Conservation (phyloP, 208 protist species). For the Leishmania arabica region DNA sequence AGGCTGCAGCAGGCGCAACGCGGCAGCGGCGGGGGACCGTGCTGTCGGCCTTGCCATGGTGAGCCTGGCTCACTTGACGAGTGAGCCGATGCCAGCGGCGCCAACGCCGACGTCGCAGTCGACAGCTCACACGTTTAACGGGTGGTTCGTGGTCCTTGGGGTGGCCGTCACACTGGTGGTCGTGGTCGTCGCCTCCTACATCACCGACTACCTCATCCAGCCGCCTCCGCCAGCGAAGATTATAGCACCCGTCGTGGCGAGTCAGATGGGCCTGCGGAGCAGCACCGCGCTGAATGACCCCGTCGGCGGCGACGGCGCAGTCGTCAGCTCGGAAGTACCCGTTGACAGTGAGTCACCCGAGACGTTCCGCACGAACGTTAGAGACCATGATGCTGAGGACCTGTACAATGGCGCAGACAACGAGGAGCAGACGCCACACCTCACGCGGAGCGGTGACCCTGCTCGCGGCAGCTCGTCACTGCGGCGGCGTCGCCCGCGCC, state of each 20-base stretch:
- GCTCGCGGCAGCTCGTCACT: slow-evolving; percentile 5
- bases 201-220: slow-evolving; percentile 67
- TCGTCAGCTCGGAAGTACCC: not conserved
- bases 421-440: slow-evolving; percentile 1
- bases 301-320: not conserved
- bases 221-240: slow-evolving; percentile 48
- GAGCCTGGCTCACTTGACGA: slow-evolving; percentile 16
- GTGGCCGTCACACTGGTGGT: slow-evolving; percentile 44
- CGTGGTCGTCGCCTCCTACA: slow-evolving; percentile 37
- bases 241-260: slow-evolving; percentile 25
- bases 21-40: not conserved
- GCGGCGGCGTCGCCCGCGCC: slow-evolving; percentile 1
- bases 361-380: slow-evolving; percentile 2
- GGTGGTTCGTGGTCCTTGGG: slow-evolving; percentile 43
- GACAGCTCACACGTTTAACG: slow-evolving; percentile 3
- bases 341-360: not conserved
- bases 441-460: slow-evolving; percentile 1
- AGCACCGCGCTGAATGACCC: slow-evolving; percentile 13
- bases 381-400: not conserved
- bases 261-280: slow-evolving; percentile 9
- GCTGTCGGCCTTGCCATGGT: slow-evolving; percentile 25
- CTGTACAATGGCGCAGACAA: not conserved
- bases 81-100: not conserved
- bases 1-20: not conserved
- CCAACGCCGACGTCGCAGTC: not conserved